phyloP scores from a whole-genome alignment of 352 stramenopile species.

The Phytophthora multivora region DNA sequence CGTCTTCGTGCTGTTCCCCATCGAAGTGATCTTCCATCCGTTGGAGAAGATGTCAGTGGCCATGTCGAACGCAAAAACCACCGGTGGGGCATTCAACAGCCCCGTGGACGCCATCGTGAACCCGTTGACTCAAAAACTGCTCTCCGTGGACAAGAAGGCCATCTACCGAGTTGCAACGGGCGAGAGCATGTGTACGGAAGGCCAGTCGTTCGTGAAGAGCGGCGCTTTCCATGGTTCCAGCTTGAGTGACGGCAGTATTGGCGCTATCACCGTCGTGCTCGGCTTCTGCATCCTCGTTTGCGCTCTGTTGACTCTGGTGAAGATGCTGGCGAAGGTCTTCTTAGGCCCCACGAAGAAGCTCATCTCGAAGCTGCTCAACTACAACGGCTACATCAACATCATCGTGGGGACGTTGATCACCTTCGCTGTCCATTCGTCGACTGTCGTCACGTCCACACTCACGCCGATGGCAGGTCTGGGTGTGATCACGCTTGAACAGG shows the following conservation, averaged over 20 bases:
- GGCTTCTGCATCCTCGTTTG: conserved; percentile 47
- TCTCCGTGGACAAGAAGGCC: conserved; percentile 37
- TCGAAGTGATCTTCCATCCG: conserved; percentile 61
- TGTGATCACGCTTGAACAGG: conserved; percentile 84
- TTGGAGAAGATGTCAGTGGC: conserved; percentile 53
- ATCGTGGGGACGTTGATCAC: conserved; percentile 80
- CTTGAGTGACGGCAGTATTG: conserved; percentile 42
- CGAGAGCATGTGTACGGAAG: conserved; percentile 22
- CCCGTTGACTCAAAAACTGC: conserved; percentile 31
- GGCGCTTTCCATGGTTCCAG: conserved; percentile 34
- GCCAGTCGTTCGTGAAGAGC: conserved; percentile 33
- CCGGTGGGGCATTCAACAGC: conserved; percentile 37
- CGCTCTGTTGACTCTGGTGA: conserved; percentile 45
- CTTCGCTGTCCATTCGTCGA: conserved; percentile 88
- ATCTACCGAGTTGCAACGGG: conserved; percentile 40
- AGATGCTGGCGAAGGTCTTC: conserved; percentile 60
- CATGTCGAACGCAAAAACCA: conserved; percentile 34
- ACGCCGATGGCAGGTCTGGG: conserved; percentile 90
- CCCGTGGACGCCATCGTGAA: conserved; percentile 45
- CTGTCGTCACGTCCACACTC: conserved; percentile 84
- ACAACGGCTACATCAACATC: conserved; percentile 90
- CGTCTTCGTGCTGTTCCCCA: conserved; percentile 65
- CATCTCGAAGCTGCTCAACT: conserved; percentile 84
- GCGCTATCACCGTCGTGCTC: conserved; percentile 44
- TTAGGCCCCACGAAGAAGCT: conserved; percentile 77